A percentile compares a stretch with the other conserved stretches of the same genome.
These are phyloP conservation scores for Entoloma clypeatum DNA, from an alignment of 1,284 basidiomycete genomes.

Conservation along the genomic window DNA sequence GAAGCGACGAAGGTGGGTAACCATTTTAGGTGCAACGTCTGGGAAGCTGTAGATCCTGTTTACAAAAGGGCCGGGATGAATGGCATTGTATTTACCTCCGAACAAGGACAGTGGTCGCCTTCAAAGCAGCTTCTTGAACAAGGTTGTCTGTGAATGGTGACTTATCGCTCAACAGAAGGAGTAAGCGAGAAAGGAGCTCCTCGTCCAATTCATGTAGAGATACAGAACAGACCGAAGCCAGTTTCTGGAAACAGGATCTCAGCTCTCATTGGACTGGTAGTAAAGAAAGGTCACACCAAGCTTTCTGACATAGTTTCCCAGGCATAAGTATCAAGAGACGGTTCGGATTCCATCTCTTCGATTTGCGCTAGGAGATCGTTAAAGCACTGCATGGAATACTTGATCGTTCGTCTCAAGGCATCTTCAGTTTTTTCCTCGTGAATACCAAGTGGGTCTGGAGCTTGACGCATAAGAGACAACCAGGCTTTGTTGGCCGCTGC, in stretches of 20 bases:
- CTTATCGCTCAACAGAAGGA: conserved; percentile 75
- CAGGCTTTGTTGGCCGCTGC: conserved; percentile 81
- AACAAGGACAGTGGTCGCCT: conserved; percentile 76
- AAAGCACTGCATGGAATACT: conserved; percentile 68
- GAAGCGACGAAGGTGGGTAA: conserved; percentile 81
- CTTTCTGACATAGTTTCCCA: conserved; percentile 87
- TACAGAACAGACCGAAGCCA: conserved; percentile 81
- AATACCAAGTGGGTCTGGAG: conserved; percentile 39
- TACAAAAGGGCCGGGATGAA: not conserved
- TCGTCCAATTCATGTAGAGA: conserved; percentile 69
- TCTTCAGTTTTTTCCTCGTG: conserved; percentile 39
- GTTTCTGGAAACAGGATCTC: conserved; percentile 57
- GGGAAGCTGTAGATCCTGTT: conserved; percentile 58
- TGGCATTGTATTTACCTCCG: conserved; percentile 55
- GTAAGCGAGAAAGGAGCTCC: conserved; percentile 68
- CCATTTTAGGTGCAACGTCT: conserved; percentile 73
- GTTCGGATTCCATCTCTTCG: conserved; percentile 75
- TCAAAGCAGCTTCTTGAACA: conserved; percentile 83
- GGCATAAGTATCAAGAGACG: conserved; percentile 76
- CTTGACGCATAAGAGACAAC: conserved; percentile 58
- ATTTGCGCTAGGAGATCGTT: conserved; percentile 71
- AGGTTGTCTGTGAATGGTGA: conserved; percentile 79
- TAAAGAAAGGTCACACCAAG: conserved; percentile 44
- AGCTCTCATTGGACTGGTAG: not conserved
- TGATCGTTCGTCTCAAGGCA: conserved; percentile 46